Evolutionary conservation across 768 basidiomycete species (phyloP), one percentile per base, ranked within the genome.

Genomic region (Russula virescens): DNA sequence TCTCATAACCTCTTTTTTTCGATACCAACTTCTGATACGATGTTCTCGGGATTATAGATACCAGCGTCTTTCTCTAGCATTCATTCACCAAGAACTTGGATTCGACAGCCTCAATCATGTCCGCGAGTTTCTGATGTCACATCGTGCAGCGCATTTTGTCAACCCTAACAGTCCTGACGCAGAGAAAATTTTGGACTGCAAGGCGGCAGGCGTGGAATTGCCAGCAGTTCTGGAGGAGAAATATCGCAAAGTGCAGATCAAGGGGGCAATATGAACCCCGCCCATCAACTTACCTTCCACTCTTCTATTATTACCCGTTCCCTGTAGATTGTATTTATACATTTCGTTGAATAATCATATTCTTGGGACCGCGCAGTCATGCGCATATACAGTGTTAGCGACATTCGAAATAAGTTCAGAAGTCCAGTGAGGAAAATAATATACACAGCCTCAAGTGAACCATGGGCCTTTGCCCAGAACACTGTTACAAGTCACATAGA

Each of bases 181-280:
- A 34, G 80, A 88, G 66, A 88, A 86, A 74, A 75, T 79, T 45
- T 69, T 94, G 62, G 89, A 93, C 64, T 92, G 89, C 78, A 89
- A 82, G 74, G 73, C 80, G 45, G 83, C 82, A n/a, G 73, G 73
- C 58, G 69, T 76, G 34, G 76, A 78, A 65, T 81, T 98, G 61
- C 74, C 78, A 23, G 81, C 83, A 67, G 83, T 81, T 16, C 84
- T 86, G 71, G 89, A 91, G 69, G 83, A 86, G 69, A 94, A 88
- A 75, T 93, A 92, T 73, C 81, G 88, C 67, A 91, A 87, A 73
- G 85, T 97, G 62, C 85, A 84, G 70, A 92, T 98, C 75, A 94
- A 86, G 79, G 96, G 96, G 68, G 93, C 94, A 71, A 89, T 96
- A 75, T 94, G 79, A 78, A 58, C 66, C 5, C 54, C 35, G 67